phyloP scores from a whole-genome alignment of 441 rosid genomes.

The Caryocar brasiliense region DNA sequence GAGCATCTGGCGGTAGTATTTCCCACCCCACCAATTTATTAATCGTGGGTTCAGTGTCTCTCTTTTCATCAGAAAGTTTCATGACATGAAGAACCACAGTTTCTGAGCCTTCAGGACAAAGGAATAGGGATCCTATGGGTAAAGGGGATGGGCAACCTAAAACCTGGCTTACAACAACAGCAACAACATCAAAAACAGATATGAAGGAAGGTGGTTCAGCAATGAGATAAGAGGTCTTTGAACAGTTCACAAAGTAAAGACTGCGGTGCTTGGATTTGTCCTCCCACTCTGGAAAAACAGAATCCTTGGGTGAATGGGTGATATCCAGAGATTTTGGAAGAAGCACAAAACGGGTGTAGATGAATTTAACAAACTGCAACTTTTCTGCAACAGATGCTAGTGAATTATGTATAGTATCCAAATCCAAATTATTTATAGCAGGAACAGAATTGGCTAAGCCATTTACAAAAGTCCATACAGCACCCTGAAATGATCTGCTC shows the following conservation, averaged over 20 bases:
- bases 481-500: slow-evolving; percentile 63
- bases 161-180: slow-evolving; percentile 76
- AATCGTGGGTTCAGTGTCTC: slow-evolving; percentile 34
- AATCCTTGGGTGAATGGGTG: slow-evolving; percentile 47
- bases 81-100: slow-evolving; percentile 44
- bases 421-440: slow-evolving; percentile 24
- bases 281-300: slow-evolving; percentile 63
- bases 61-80: slow-evolving; percentile 49
- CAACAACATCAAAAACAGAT: slow-evolving; percentile 66
- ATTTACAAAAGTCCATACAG: slow-evolving; percentile 58
- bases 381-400: slow-evolving; percentile 54
- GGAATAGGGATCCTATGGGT: slow-evolving; percentile 70
- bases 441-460: slow-evolving; percentile 27
- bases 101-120: slow-evolving; percentile 80
- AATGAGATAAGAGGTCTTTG: slow-evolving; percentile 51
- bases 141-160: slow-evolving; percentile 61
- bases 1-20: slow-evolving; percentile 74
- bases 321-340: slow-evolving; percentile 60
- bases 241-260: slow-evolving; percentile 54
- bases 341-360: slow-evolving; percentile 71
- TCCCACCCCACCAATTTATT: slow-evolving; percentile 60
- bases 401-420: slow-evolving; percentile 39
- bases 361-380: slow-evolving; percentile 63
- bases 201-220: slow-evolving; percentile 81
- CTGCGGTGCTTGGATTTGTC: slow-evolving; percentile 49